phyloP scores from a whole-genome alignment of 148 eudicot genomes.

The Spergularia marina region DNA sequence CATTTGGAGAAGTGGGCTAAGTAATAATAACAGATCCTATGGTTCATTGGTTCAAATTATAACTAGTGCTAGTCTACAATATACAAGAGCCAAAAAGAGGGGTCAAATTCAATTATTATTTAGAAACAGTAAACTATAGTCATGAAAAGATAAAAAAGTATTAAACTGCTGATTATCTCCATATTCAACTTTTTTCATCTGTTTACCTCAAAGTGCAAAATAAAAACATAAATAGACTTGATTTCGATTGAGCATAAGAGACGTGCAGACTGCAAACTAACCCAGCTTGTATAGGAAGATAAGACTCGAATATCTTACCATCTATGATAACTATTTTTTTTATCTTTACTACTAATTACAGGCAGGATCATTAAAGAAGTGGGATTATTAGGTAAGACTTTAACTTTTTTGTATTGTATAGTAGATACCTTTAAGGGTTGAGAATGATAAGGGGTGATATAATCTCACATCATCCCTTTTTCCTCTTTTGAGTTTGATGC shows the following conservation, averaged over 20 bases:
- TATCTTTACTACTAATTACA: conserved; percentile 14
- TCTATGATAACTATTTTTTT: conserved; percentile 3
- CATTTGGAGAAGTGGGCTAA: neutral
- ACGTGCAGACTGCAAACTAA: neutral
- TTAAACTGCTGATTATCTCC: neutral
- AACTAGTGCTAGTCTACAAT: neutral
- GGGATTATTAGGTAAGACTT: conserved; percentile 27
- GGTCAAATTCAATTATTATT: neutral
- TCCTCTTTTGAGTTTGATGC: conserved; percentile 13
- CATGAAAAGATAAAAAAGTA: neutral
- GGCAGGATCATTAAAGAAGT: conserved; percentile 21
- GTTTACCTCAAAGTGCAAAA: neutral
- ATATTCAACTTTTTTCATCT: neutral
- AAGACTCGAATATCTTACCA: neutral
- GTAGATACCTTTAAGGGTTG: conserved; percentile 16
- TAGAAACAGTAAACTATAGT: neutral
- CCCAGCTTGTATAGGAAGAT: neutral
- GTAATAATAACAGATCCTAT: neutral
- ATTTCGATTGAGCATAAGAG: neutral
- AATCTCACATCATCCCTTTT: conserved; percentile 39
- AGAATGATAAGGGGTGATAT: conserved; percentile 31
- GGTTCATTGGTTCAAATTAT: neutral
- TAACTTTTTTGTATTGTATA: conserved; percentile 21
- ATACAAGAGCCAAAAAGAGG: neutral
- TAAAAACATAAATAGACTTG: no score